A percentile compares a stretch with the other conserved stretches of the same genome.
phyloP scores from a whole-genome alignment of 805 yeast species.

The Metschnikowia gruessii region DNA sequence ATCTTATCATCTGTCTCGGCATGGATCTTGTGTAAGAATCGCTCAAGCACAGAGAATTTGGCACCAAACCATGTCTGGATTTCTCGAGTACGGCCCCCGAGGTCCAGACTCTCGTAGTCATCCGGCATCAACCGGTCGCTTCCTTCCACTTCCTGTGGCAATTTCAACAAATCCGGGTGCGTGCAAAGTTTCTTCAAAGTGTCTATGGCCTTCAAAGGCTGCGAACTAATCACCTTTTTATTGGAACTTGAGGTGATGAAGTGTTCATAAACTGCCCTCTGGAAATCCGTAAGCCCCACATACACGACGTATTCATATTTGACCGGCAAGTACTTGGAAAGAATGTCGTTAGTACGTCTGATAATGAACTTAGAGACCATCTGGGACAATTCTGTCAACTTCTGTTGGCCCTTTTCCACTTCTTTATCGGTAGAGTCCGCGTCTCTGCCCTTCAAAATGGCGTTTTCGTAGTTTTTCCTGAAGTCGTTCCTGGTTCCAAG shows the following conservation, averaged over 20 bases:
- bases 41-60: slow-evolving; percentile 77
- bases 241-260: slow-evolving; percentile 80
- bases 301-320: slow-evolving; percentile 97
- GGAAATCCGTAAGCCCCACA: slow-evolving; percentile 78
- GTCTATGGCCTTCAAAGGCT: slow-evolving; percentile 88
- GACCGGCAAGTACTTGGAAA: slow-evolving; percentile 90
- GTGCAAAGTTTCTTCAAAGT: slow-evolving; percentile 85
- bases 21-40: slow-evolving; percentile 76
- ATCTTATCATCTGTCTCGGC: slow-evolving; percentile 90
- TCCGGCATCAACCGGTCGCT: slow-evolving; percentile 65
- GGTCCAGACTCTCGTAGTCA: slow-evolving; percentile 49
- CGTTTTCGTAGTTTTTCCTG: slow-evolving; percentile 76
- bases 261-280: slow-evolving; percentile 63
- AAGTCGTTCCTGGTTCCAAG: slow-evolving; percentile 83
- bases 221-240: slow-evolving; percentile 61
- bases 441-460: slow-evolving; percentile 83
- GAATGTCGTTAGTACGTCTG: slow-evolving; percentile 90
- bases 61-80: slow-evolving; percentile 83
- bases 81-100: slow-evolving; percentile 61
- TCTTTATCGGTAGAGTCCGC: slow-evolving; percentile 84
- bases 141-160: slow-evolving; percentile 78
- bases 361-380: slow-evolving; percentile 88
- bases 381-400: slow-evolving; percentile 64
- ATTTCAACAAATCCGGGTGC: slow-evolving; percentile 81
- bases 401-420: slow-evolving; percentile 61